These are phyloP conservation scores for Alternaria sp. DNA, from an alignment of 2,329 filamentous ascomycete species.

Conservation along the genomic window DNA sequence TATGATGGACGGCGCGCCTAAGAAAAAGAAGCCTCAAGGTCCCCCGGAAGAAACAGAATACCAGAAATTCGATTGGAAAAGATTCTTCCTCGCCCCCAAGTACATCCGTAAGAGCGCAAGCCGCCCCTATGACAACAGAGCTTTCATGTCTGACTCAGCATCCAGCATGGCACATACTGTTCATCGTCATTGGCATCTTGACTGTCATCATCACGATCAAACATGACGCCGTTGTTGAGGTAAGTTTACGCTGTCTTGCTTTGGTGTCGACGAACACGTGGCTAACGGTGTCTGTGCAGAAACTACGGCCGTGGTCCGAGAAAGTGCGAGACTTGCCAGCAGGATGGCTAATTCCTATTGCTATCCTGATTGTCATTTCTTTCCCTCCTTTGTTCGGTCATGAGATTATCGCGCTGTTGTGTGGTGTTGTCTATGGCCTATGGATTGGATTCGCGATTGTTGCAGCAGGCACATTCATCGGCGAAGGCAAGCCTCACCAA, in stretches of 20 bases:
- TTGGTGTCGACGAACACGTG: background rate
- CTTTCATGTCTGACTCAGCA: constrained; percentile 16
- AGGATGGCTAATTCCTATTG: constrained; percentile 48
- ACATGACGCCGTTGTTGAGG: constrained; percentile 45
- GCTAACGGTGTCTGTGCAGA: constrained; percentile 29
- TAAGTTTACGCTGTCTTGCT: constrained; percentile 18
- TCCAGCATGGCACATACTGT: constrained; percentile 45
- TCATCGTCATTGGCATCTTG: constrained; percentile 35
- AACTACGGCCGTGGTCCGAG: constrained; percentile 47
- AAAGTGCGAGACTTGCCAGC: constrained; percentile 47
- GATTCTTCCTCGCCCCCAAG: constrained; percentile 44
- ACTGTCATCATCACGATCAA: constrained; percentile 43
- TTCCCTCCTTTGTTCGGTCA: constrained; percentile 49
- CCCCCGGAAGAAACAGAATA: constrained; percentile 45
- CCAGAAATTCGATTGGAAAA: constrained; percentile 45
- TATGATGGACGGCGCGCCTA: constrained; percentile 25
- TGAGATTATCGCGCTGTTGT: constrained; percentile 45
- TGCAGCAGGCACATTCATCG: constrained; percentile 47
- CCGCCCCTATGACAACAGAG: background rate
- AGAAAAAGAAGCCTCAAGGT: constrained; percentile 25
- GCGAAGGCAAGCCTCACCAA: constrained; percentile 37
- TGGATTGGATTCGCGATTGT: constrained; percentile 48
- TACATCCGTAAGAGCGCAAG: constrained; percentile 43
- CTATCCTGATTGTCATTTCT: constrained; percentile 45
- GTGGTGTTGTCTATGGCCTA: constrained; percentile 47